Conservation (phyloP, 2,329 filamentous ascomycete species). For the Fusarium domesticum region DNA sequence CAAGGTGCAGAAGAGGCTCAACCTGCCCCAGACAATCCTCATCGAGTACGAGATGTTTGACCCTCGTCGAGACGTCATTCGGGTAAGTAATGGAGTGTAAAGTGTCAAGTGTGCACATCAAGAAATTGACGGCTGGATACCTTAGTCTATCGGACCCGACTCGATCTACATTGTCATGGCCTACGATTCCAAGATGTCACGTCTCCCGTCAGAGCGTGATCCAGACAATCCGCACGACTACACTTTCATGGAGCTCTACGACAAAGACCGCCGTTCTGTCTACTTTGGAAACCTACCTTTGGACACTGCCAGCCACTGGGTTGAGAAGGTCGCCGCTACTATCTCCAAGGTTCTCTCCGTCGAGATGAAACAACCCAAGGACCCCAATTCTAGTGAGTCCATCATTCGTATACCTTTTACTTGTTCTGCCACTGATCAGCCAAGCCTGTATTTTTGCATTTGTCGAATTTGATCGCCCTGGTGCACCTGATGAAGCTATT, state of each 20-base stretch:
- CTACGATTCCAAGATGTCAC: slow-evolving; percentile 8
- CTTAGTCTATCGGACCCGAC: slow-evolving; percentile 1
- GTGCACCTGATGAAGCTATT: slow-evolving; percentile 38
- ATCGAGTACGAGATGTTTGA: slow-evolving; percentile 53
- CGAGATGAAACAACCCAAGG: slow-evolving; percentile 4
- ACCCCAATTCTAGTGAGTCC: slow-evolving; percentile 15
- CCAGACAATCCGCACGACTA: slow-evolving; percentile 1
- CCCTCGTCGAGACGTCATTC: slow-evolving; percentile 46
- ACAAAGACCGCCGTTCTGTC: slow-evolving; percentile 45
- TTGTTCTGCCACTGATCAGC: slow-evolving; percentile 15
- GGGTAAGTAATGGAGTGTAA: slow-evolving; percentile 37
- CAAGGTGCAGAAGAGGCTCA: slow-evolving; percentile 33
- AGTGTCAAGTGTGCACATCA: background rate
- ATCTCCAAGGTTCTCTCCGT: slow-evolving; percentile 37
- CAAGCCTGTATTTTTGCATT: slow-evolving; percentile 38
- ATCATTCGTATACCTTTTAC: slow-evolving; percentile 12
- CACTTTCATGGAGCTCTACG: slow-evolving; percentile 33
- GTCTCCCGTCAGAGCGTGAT: slow-evolving; percentile 6
- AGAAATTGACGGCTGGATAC: background rate
- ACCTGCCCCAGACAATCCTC: slow-evolving; percentile 40
- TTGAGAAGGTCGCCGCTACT: slow-evolving; percentile 37
- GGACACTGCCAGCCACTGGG: slow-evolving; percentile 34
- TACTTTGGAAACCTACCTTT: slow-evolving; percentile 47
- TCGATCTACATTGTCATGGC: slow-evolving; percentile 9
- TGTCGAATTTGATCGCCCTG: slow-evolving; percentile 39